A percentile compares a stretch with the other conserved stretches of the same genome.
Conservation (phyloP, 2,329 filamentous ascomycete genomes). For the Septoria linicola region DNA sequence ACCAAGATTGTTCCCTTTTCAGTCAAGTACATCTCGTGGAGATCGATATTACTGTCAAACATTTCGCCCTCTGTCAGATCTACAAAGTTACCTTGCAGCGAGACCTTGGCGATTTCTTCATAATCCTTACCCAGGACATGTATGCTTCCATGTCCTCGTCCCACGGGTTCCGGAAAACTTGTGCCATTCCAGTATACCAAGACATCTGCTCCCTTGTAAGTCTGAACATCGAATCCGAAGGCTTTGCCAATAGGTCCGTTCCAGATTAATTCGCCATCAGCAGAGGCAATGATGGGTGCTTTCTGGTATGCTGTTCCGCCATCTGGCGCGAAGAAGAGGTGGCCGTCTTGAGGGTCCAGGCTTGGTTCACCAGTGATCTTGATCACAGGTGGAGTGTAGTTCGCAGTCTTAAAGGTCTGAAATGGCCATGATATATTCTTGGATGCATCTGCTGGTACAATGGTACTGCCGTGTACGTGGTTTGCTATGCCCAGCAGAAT, state of each 20-base stretch:
- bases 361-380: conserved; percentile 4
- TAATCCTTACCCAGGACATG: conserved; percentile 24
- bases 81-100: conserved; percentile 20
- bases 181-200: conserved; percentile 26
- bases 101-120: conserved; percentile 21
- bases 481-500: neutral
- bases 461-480: conserved; percentile 1
- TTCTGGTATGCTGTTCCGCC: conserved; percentile 21
- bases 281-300: conserved; percentile 20
- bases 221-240: conserved; percentile 25
- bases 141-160: conserved; percentile 23
- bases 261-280: conserved; percentile 25
- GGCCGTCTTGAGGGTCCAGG: conserved; percentile 5
- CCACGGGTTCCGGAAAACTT: conserved; percentile 23
- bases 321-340: conserved; percentile 26
- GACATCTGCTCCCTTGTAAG: conserved; percentile 21
- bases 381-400: conserved; percentile 20
- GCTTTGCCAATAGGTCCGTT: conserved; percentile 18
- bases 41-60: conserved; percentile 29
- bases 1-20: conserved; percentile 36
- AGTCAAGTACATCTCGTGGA: conserved; percentile 41
- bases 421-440: conserved; percentile 22
- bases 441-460: conserved; percentile 14
- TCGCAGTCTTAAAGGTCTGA: conserved; percentile 17
- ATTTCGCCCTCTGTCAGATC: conserved; percentile 14